A percentile compares a stretch with the other conserved stretches of the same genome.
Evolutionary conservation across 148 eudicot species (phyloP).

Genomic region (Chenopodium berlandieri): DNA sequence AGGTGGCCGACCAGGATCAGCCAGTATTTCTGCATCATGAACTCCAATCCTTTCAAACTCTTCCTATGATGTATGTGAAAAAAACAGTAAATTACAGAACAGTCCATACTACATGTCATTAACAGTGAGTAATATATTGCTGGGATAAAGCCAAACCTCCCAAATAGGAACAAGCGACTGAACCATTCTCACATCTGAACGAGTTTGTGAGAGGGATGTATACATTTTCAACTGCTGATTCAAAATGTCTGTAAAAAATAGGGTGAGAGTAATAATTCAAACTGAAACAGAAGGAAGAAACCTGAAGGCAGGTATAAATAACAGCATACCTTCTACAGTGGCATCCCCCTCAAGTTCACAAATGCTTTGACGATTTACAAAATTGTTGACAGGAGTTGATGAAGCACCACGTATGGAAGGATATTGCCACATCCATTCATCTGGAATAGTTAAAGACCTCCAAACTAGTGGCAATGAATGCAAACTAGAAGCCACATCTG

Average conservation of each 20-base stretch:
- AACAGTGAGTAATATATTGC: constrained; percentile 2
- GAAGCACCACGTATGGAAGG: constrained; percentile 45
- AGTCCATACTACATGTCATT: not conserved
- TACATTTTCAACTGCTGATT: constrained; percentile 73
- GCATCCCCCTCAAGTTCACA: constrained; percentile 92
- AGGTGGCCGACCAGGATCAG: constrained; percentile 61
- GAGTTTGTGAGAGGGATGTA: constrained; percentile 79
- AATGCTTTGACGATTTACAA: constrained; percentile 64
- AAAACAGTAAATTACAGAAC: constrained; percentile 3
- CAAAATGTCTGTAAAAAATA: constrained; percentile 58
- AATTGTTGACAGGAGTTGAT: constrained; percentile 25
- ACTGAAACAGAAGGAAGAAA: not conserved
- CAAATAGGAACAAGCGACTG: constrained; percentile 94
- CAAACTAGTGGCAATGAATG: constrained; percentile 45
- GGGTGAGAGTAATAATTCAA: constrained; percentile 8
- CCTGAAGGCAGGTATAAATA: not conserved
- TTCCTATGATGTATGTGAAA: constrained; percentile 46
- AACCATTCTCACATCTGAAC: constrained; percentile 79
- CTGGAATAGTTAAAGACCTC: constrained; percentile 69
- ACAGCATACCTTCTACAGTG: constrained; percentile 58
- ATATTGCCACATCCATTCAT: constrained; percentile 72
- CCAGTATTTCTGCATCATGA: constrained; percentile 42
- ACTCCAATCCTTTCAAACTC: constrained; percentile 74
- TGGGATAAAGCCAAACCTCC: constrained; percentile 60
- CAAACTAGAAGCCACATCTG: constrained; percentile 42